Base-by-base conservation (phyloP, 1,284 basidiomycete genomes). In the Pterulicium gracile region DNA sequence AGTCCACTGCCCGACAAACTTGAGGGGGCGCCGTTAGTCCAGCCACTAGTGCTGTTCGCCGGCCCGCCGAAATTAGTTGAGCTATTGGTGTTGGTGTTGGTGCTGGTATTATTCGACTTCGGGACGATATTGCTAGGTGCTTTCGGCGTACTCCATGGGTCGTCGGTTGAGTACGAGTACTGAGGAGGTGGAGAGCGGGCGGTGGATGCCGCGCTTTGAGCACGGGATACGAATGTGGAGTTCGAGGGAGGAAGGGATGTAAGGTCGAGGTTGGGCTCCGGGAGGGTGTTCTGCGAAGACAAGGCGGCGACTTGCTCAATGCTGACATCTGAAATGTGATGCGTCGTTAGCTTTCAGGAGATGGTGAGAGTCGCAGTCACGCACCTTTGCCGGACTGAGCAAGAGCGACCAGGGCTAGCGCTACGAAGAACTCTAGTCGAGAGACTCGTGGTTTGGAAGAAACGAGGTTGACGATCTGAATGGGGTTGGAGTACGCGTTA, bases 401-500 rank as follows among this genome's bases (percentile, higher is more conserved):
- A 17, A 92, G 67, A 3, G 88, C 88, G 45, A 88, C 87, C 13
- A 95, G 71, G 7, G 88, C 89, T 15, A 95, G 63, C 13, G 90
- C 85, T 21, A 91, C 84, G 60, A 88, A 93, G 66, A 93, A 91
- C 58, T 94, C 90, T 48, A 83, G 74, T 54, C 79, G 86, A 7
- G 87, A 87, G 39, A 94, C 83, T 32, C 84, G 72, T 21, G 84
- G 72, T 49, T 76, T 72, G 24, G 80, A 79, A 63, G 82, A 88
- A 44, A 87, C 86, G 24, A 90, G 68, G 60, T 81, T 88, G 45
- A 92, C 81, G 53, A 92, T 90, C 88, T 91, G 48, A 21, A n/a
- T n/a, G n/a, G n/a, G n/a, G n/a, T 36, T 32, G n/a, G 12, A 47
- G 12, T 23, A 39, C 12, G 18, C 22, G 27, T 20, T 43, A 48